Evolutionary conservation across 495 filamentous ascomycete genomes (phyloP).

Genomic region (Neurospora discreta): DNA sequence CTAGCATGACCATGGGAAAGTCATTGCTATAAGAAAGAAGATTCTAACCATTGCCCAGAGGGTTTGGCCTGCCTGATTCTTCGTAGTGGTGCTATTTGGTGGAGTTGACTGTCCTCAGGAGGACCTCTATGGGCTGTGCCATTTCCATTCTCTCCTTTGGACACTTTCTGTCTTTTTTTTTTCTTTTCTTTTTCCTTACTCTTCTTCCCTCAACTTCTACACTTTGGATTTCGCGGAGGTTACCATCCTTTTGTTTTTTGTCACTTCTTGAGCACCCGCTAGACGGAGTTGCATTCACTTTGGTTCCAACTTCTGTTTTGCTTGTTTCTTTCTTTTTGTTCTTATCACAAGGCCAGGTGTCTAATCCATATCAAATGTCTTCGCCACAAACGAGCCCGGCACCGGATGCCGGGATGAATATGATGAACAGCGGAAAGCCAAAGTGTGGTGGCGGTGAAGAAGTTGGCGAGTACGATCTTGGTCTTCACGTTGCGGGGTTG

Average conservation of each 20-base stretch:
- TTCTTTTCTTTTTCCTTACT: conserved; percentile 9
- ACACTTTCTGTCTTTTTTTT: conserved; percentile 11
- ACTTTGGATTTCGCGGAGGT: neutral
- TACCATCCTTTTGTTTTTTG: conserved; percentile 2
- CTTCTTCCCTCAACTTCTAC: neutral
- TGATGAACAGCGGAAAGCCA: conserved; percentile 27
- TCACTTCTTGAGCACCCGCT: neutral
- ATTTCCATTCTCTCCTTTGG: conserved; percentile 12
- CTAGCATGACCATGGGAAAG: conserved; percentile 1
- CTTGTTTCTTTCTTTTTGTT: conserved; percentile 6
- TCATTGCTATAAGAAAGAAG: conserved; percentile 12
- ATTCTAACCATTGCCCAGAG: neutral
- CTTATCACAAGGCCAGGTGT: conserved; percentile 8
- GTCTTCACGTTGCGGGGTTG: conserved; percentile 35
- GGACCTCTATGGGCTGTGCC: conserved; percentile 12
- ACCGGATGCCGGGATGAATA: conserved; percentile 2
- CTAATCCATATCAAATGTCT: neutral
- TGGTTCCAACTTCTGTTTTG: conserved; percentile 6
- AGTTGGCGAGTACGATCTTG: conserved; percentile 36
- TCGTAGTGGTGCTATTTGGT: neutral
- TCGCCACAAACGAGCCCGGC: conserved; percentile 3
- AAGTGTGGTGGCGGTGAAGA: conserved; percentile 31
- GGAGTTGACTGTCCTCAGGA: conserved; percentile 16
- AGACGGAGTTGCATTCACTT: neutral
- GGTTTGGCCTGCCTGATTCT: conserved; percentile 4